A percentile compares a stretch with the other conserved stretches of the same genome.
phyloP scores from a whole-genome alignment of 768 basidiomycete species.

The Imleria badia region DNA sequence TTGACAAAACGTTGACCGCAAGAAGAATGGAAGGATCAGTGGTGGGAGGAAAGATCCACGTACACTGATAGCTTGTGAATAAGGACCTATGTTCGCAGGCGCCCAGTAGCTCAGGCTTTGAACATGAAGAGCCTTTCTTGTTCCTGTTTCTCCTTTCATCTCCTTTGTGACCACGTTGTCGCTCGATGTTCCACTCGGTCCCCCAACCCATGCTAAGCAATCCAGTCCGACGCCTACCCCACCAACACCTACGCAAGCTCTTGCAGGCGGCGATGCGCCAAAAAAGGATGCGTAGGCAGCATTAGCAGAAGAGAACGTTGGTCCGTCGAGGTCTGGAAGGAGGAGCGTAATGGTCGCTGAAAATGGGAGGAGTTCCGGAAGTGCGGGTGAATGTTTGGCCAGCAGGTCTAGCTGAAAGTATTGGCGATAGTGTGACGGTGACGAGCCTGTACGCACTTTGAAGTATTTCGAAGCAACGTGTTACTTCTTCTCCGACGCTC shows the following conservation, averaged over 20 bases:
- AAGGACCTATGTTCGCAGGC: constrained; percentile 98
- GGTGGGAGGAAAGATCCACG: constrained; percentile 24
- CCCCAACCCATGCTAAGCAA: constrained; percentile 63
- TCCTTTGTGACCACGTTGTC: constrained; percentile 11
- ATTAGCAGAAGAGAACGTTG: constrained; percentile 74
- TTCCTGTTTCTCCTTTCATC: constrained; percentile 29
- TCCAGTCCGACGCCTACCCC: constrained; percentile 67
- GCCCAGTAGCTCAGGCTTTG: constrained; percentile 98
- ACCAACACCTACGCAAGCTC: constrained; percentile 88
- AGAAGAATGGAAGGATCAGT: background rate
- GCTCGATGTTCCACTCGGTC: constrained; percentile 4
- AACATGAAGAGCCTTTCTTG: constrained; percentile 82
- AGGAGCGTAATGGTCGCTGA: constrained; percentile 74
- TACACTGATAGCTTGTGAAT: constrained; percentile 90
- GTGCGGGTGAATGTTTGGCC: constrained; percentile 38
- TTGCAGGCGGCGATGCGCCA: constrained; percentile 87
- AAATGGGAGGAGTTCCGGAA: constrained; percentile 14
- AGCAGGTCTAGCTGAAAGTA: constrained; percentile 48
- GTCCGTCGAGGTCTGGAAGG: constrained; percentile 69
- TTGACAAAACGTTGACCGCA: background rate
- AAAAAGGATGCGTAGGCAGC: constrained; percentile 78
- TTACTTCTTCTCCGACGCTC: constrained; percentile 74
- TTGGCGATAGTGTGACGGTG: background rate
- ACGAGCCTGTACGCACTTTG: constrained; percentile 44
- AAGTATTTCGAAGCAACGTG: constrained; percentile 62